phyloP scores from a whole-genome alignment of 352 stramenopile species.

The Sclerospora graminicola region DNA sequence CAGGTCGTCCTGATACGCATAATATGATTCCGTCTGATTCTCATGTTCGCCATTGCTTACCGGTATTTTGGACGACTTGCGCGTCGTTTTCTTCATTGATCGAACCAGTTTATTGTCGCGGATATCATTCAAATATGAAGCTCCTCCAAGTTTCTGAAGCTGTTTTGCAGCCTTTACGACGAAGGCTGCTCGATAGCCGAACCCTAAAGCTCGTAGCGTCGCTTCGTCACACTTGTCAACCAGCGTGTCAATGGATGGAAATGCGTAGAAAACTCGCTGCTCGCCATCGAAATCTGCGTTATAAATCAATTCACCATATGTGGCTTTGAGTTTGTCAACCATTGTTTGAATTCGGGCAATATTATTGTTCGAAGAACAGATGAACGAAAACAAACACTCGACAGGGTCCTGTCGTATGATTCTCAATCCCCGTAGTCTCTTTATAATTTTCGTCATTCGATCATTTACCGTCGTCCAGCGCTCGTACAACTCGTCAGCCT shows the following conservation, averaged over 20 bases:
- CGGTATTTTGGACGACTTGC: not conserved
- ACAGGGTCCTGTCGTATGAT: conserved; percentile 91
- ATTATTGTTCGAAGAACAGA: conserved; percentile 98
- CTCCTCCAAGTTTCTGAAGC: conserved; percentile 49
- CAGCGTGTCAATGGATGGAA: conserved; percentile 83
- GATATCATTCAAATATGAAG: conserved; percentile 49
- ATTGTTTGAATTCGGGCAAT: conserved; percentile 94
- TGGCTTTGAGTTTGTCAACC: conserved; percentile 80
- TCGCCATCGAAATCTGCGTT: conserved; percentile 2
- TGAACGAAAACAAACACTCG: conserved; percentile 96
- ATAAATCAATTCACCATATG: conserved; percentile 78
- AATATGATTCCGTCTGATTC: conserved; percentile 3
- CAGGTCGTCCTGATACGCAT: conserved; percentile 40
- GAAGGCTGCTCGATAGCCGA: conserved; percentile 87
- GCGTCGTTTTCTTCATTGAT: conserved; percentile 9
- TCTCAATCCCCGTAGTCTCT: conserved; percentile 77
- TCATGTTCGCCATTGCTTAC: not conserved
- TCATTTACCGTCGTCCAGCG: conserved; percentile 64
- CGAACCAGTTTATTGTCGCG: conserved; percentile 17
- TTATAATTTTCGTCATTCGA: conserved; percentile 60
- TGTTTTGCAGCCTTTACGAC: conserved; percentile 76
- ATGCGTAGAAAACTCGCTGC: conserved; percentile 64
- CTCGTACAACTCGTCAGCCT: conserved; percentile 48
- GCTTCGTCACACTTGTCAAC: conserved; percentile 54
- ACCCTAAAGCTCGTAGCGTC: conserved; percentile 75